phyloP scores from a whole-genome alignment of 1,284 basidiomycete genomes.

The Irpex sp. region DNA sequence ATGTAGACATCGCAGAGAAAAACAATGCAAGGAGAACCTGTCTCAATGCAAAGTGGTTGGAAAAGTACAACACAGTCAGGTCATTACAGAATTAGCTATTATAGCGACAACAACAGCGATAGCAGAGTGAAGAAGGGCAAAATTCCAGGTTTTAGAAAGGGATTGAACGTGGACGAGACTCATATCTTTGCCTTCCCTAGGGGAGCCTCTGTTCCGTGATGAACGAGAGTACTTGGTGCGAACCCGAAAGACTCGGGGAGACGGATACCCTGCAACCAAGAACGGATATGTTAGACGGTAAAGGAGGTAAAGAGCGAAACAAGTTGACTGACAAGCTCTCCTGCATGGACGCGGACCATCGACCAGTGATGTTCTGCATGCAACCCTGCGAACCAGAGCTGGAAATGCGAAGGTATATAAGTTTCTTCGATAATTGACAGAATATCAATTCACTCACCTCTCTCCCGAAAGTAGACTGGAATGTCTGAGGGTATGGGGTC shows the following conservation, averaged over 20 bases:
- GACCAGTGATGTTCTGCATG: constrained; percentile 87
- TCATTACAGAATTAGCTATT: neutral
- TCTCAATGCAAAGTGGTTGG: no score
- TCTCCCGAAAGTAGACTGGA: constrained; percentile 76
- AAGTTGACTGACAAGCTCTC: constrained; percentile 59
- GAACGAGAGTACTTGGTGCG: constrained; percentile 75
- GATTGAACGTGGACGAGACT: neutral
- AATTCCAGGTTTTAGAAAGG: neutral
- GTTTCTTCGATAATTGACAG: neutral
- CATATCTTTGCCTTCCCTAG: constrained; percentile 40
- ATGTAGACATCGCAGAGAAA: no score
- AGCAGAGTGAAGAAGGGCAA: neutral
- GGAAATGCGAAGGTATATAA: neutral
- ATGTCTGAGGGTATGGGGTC: constrained; percentile 70
- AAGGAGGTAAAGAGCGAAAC: no score
- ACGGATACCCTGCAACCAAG: constrained; percentile 50
- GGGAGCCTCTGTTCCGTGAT: constrained; percentile 48
- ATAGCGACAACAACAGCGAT: constrained; percentile 3
- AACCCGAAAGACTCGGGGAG: constrained; percentile 75
- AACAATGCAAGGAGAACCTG: neutral
- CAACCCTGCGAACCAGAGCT: constrained; percentile 85
- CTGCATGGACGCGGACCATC: constrained; percentile 80
- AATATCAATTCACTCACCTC: constrained; percentile 48
- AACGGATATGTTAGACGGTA: neutral
- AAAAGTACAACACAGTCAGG: neutral